Percentiles rank a stretch among this genome's conserved stretches.
Conservation (phyloP, 176 grass and related monocot genomes). For the Carex cristatella region DNA sequence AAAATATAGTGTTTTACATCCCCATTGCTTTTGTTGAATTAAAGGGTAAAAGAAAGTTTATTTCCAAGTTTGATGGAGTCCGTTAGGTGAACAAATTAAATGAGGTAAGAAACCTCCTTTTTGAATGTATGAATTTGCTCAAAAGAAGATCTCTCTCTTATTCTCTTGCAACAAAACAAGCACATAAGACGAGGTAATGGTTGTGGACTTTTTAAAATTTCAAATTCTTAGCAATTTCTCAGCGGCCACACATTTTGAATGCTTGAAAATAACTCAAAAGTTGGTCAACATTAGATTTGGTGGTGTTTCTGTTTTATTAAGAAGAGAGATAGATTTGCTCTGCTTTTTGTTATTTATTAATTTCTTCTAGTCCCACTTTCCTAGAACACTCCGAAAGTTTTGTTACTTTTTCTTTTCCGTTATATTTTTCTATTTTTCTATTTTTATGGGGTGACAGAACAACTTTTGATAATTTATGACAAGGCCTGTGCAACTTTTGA, state of each 20-base stretch:
- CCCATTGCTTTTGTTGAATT: not conserved
- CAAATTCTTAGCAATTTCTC: not conserved
- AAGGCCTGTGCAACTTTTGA: not conserved
- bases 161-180: slow-evolving; percentile 5
- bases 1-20: too few species aligned
- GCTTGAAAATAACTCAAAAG: not conserved
- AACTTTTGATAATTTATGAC: not conserved
- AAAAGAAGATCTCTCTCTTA: not conserved
- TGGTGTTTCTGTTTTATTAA: not conserved
- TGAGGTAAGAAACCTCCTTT: not conserved
- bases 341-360: not conserved
- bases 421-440: not conserved
- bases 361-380: not conserved
- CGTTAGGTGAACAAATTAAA: not conserved
- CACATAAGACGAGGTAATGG: not conserved
- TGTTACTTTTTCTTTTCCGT: not conserved
- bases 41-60: not conserved
- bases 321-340: not conserved
- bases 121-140: not conserved
- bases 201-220: not conserved
- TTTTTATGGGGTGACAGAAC: not conserved
- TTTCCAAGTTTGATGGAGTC: slow-evolving; percentile 2
- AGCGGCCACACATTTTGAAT: not conserved
- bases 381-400: not conserved
- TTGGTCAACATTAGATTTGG: not conserved